These are phyloP conservation scores for Claviceps monticola DNA, from an alignment of 2,329 filamentous ascomycete genomes.

Conservation along the genomic window DNA sequence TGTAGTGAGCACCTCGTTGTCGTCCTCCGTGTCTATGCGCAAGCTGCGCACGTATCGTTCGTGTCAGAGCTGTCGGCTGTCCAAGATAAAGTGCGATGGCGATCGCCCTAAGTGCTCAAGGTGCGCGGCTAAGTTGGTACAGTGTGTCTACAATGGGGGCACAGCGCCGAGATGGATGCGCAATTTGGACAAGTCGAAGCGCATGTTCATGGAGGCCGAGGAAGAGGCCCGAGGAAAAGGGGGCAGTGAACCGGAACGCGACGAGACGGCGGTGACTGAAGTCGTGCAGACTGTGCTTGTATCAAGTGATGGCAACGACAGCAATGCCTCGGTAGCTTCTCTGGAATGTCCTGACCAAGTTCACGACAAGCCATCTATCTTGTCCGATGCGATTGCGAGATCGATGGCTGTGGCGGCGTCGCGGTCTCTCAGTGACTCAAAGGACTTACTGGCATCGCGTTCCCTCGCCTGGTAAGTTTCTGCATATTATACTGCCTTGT, in stretches of 20 bases:
- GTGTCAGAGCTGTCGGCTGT: slow-evolving; percentile 24
- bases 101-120: slow-evolving; percentile 24
- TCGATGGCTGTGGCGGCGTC: neutral
- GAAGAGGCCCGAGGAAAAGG: neutral
- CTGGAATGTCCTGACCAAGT: neutral
- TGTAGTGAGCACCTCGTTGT: slow-evolving; percentile 13
- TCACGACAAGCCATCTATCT: neutral
- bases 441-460: neutral
- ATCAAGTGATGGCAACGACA: neutral
- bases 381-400: neutral
- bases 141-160: slow-evolving; percentile 26
- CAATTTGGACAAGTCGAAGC: slow-evolving; percentile 14
- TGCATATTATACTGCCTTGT: neutral
- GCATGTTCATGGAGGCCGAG: neutral
- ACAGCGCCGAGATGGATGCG: slow-evolving; percentile 24
- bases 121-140: slow-evolving; percentile 19
- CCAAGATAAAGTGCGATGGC: slow-evolving; percentile 29
- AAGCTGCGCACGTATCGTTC: slow-evolving; percentile 28
- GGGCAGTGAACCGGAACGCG: neutral
- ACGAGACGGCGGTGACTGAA: neutral
- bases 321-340: neutral
- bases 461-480: slow-evolving; percentile 4
- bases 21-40: slow-evolving; percentile 17
- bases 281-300: neutral
- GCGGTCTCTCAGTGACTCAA: neutral